Base-by-base conservation (phyloP, 2,329 filamentous ascomycete species). In the Furcasterigmium furcatum region DNA sequence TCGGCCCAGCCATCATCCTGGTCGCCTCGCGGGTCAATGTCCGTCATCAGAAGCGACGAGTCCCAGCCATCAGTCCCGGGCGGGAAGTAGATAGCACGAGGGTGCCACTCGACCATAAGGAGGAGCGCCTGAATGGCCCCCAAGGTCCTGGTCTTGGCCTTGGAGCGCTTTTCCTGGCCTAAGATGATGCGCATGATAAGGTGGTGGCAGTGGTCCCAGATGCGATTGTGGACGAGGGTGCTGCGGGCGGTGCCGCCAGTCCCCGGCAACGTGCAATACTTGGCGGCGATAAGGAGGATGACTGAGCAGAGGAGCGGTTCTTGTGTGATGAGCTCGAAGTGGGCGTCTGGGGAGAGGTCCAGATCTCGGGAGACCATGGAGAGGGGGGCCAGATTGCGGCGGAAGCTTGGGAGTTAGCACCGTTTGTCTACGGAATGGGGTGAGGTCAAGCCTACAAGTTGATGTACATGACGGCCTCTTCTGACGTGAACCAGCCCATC, bases 31-130 rank as follows among this genome's bases (percentile, higher is more conserved):
- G 65, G 64, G 44, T 70, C 66, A 16, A 67, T 60, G 16, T 62
- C 57, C 7, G 62, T 67, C 10, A 73, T 58, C 35, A 76, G 66
- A 4, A 77, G 55, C 44, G 76, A 72, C 14, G 71, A 73, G 49
- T 80, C 76, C 75, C 74, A 79, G 1, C 76, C 76, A 51, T 80
- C 74, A 5, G 65, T 69, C 30, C 71, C 72, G 0, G 74, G 76
- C 0, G 75, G 75, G 21, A 79, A 73, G 50, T 79, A 74, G 1
- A 80, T 59, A 5, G 74, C 72, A 16, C 75, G 68, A 2, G 77
- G 75, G 50, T 79, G 74, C 77, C 77, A 80, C 55, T 80, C 76
- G 1, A 73, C 74, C 14, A 80, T 66, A 2, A 80, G 55, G 2
- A 80, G 52, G 0, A 80, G 62, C 0, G 73, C 75, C 50, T 80